Evolutionary conservation across 2,329 filamentous ascomycete species (phyloP).

Genomic region (Alternaria atra): DNA sequence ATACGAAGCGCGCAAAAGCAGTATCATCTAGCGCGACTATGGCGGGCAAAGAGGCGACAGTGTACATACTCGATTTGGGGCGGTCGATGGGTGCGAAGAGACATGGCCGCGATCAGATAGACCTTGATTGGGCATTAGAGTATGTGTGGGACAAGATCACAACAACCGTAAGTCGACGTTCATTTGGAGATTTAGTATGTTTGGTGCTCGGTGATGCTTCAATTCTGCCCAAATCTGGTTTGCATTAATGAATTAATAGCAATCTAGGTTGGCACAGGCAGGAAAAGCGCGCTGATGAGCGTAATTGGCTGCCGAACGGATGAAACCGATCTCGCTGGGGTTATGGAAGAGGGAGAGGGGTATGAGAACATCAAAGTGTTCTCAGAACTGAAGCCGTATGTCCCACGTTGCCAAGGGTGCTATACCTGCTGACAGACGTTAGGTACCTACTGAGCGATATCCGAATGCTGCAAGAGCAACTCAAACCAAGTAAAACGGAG

Average conservation of each 20-base stretch:
- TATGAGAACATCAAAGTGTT: conserved; percentile 86
- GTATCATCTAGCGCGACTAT: conserved; percentile 59
- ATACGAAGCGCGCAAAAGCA: conserved; percentile 6
- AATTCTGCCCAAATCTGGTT: background rate
- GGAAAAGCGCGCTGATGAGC: conserved; percentile 79
- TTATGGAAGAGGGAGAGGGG: conserved; percentile 70
- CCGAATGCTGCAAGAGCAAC: conserved; percentile 66
- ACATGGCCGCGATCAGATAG: conserved; percentile 75
- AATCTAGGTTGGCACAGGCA: conserved; percentile 66
- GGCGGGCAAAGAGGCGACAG: conserved; percentile 91
- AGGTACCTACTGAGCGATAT: conserved; percentile 74
- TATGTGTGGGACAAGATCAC: conserved; percentile 96
- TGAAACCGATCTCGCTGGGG: conserved; percentile 47
- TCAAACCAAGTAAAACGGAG: conserved; percentile 74
- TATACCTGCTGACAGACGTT: background rate
- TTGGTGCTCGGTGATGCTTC: background rate
- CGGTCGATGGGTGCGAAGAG: conserved; percentile 80
- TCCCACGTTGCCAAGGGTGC: background rate
- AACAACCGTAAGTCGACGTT: conserved; percentile 67
- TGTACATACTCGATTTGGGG: conserved; percentile 91
- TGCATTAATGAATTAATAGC: conserved; percentile 11
- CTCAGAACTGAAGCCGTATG: conserved; percentile 68
- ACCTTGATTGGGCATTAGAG: conserved; percentile 87
- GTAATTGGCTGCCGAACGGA: conserved; percentile 86
- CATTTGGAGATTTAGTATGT: conserved; percentile 33